Evolutionary conservation across 2,329 filamentous ascomycete species (phyloP), one percentile per base, ranked within the genome.

Genomic region (Tolypocladium capitatum): DNA sequence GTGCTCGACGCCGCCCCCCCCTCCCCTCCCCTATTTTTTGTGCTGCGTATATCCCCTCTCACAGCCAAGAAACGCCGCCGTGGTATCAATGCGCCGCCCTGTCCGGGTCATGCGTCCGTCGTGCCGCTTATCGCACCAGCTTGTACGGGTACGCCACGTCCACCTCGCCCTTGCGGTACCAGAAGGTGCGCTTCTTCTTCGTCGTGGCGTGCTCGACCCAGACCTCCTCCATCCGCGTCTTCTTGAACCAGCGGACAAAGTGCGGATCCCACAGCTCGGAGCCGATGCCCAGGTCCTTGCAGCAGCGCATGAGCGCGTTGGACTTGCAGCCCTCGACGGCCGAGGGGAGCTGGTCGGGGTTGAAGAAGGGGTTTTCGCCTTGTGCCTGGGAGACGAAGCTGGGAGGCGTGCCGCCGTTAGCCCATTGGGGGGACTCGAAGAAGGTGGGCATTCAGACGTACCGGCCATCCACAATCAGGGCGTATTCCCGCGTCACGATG

Each of bases 261-360:
- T 86, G 74, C 33, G 92, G 92, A 69, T 98, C 92, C 92, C 92
- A 98, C 20, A 98, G 76, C 68, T 98, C 92, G 54, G 84, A 90
- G 1, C 88, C 92, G 54, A 98, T 85, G 33, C 92, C 92, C 31
- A 98, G 71, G 65, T 98, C 92, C 71, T 98, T 98, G 74, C 92
- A 97, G 76, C 91, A 97, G 49, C 92, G 86, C 82, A 97, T 94
- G 55, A 98, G 75, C 13, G 92, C 92, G 63, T 98, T 98, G 53
- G 89, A 95, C 69, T 96, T 96, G 75, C 89, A 94, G 46, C 92
- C 92, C 68, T 98, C 92, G 51, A 90, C 90, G 9, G 92, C 90
- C 1, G 90, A 95, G 27, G 92, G 89, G 53, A 98, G 89, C 48
- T 85, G 84, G 56, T 96, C 90, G 32, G 87, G 78, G 56, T 78